These are phyloP conservation scores for Entelexis sorbosivorans DNA, from an alignment of 1,139 yeast species.

Conservation along the genomic window DNA sequence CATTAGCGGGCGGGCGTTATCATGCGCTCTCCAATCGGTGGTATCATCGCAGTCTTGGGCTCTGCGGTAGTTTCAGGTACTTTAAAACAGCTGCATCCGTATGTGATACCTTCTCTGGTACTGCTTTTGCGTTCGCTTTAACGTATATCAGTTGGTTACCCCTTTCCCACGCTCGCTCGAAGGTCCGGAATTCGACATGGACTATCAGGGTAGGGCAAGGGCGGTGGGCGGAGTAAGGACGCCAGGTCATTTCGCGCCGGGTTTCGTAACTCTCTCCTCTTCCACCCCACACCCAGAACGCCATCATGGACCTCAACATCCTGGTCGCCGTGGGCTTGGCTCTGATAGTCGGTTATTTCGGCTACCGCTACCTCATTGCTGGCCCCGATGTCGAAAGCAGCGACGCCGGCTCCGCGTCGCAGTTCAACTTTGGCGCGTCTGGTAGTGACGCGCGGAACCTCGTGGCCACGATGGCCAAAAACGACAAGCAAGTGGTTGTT, in stretches of 20 bases:
- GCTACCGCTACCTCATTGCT: constrained; percentile 15
- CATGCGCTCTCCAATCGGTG: no score
- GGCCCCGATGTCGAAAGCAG: constrained; percentile 14
- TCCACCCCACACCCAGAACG: neutral
- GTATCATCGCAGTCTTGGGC: no score
- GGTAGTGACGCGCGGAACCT: constrained; percentile 49
- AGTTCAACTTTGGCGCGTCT: constrained; percentile 33
- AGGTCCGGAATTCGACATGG: neutral
- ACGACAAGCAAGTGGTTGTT: constrained; percentile 67
- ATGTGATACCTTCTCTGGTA: no score
- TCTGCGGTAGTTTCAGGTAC: no score
- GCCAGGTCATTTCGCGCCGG: constrained; percentile 2
- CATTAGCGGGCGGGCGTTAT: no score
- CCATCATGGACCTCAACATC: neutral
- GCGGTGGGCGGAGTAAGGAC: neutral
- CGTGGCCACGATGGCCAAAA: constrained; percentile 47
- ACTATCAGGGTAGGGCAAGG: neutral
- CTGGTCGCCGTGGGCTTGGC: constrained; percentile 13
- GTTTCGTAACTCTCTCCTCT: neutral
- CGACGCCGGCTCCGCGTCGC: neutral
- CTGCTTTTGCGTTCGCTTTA: no score
- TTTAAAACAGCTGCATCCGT: no score
- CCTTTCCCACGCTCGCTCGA: neutral
- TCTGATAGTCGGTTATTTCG: constrained; percentile 17
- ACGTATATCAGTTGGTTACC: no score